These are phyloP conservation scores for Stipa capillata DNA, from an alignment of 176 grass and related monocot species.

Conservation along the genomic window DNA sequence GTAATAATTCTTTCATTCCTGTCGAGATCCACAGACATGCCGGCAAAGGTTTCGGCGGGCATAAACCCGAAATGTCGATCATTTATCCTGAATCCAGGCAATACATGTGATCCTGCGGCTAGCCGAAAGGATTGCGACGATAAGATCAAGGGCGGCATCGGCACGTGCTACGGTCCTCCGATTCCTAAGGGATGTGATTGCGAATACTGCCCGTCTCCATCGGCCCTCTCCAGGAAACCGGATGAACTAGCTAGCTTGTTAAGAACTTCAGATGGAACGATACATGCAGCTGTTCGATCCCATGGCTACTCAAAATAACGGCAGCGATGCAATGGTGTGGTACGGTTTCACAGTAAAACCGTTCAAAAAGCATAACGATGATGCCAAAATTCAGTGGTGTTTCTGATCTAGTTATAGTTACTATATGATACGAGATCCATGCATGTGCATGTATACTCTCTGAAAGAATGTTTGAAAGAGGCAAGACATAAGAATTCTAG, in stretches of 20 bases:
- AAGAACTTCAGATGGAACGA: not conserved
- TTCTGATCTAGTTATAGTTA: too few species aligned
- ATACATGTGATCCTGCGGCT: not conserved
- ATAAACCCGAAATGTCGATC: not conserved
- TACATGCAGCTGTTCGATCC: too few species aligned
- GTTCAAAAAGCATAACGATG: too few species aligned
- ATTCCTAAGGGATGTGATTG: conserved; percentile 13
- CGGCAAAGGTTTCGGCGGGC: not conserved
- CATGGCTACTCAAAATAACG: not conserved
- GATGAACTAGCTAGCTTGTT: not conserved
- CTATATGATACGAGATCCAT: too few species aligned
- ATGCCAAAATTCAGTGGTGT: not conserved
- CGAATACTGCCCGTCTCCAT: not conserved
- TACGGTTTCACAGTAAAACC: not conserved
- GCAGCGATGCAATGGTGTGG: not conserved
- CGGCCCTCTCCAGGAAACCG: not conserved
- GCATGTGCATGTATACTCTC: too few species aligned
- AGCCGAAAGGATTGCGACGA: not conserved
- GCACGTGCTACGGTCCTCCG: not conserved
- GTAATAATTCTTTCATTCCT: not conserved
- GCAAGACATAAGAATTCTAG: too few species aligned
- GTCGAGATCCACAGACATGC: not conserved
- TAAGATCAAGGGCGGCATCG: not conserved
- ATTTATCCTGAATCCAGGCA: not conserved
- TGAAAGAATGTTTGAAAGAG: too few species aligned